Evolutionary conservation across 805 yeast species (phyloP).

Genomic region (Candida coleopterorum): DNA sequence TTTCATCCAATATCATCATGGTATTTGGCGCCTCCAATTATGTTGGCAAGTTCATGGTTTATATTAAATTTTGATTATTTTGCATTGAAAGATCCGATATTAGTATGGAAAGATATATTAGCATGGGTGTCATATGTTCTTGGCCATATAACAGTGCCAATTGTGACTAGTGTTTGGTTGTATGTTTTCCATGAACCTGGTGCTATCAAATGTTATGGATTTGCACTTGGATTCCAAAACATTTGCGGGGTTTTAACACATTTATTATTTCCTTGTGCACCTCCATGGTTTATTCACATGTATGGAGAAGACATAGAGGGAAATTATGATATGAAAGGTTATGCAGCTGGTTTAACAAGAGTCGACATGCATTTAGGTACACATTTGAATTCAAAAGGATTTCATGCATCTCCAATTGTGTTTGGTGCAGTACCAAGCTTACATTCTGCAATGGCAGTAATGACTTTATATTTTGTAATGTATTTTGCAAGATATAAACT

Average conservation of each 20-base stretch:
- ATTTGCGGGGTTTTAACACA: slow-evolving; percentile 60
- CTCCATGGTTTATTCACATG: slow-evolving; percentile 68
- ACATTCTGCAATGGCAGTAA: slow-evolving; percentile 64
- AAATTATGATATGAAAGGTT: slow-evolving; percentile 64
- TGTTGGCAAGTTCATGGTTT: slow-evolving; percentile 45
- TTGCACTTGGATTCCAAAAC: slow-evolving; percentile 59
- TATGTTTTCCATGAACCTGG: slow-evolving; percentile 68
- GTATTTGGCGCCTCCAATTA: slow-evolving; percentile 52
- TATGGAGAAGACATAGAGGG: slow-evolving; percentile 55
- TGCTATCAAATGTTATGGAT: slow-evolving; percentile 47
- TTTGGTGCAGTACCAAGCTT: slow-evolving; percentile 62
- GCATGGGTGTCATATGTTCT: slow-evolving; percentile 67
- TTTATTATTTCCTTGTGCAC: slow-evolving; percentile 61
- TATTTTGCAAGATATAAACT: slow-evolving; percentile 33
- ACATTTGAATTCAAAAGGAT: slow-evolving; percentile 55
- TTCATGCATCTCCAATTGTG: slow-evolving; percentile 66
- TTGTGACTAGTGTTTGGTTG: slow-evolving; percentile 57
- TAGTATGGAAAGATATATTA: slow-evolving; percentile 45
- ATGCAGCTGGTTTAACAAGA: slow-evolving; percentile 66
- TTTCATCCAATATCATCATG: slow-evolving; percentile 19
- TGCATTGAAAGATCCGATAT: slow-evolving; percentile 36
- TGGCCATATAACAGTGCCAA: slow-evolving; percentile 57
- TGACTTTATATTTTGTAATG: slow-evolving; percentile 39
- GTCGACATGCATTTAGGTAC: slow-evolving; percentile 56
- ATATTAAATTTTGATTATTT: slow-evolving; percentile 45